phyloP scores from a whole-genome alignment of 257 asterid genomes.

The Vinca minor region DNA sequence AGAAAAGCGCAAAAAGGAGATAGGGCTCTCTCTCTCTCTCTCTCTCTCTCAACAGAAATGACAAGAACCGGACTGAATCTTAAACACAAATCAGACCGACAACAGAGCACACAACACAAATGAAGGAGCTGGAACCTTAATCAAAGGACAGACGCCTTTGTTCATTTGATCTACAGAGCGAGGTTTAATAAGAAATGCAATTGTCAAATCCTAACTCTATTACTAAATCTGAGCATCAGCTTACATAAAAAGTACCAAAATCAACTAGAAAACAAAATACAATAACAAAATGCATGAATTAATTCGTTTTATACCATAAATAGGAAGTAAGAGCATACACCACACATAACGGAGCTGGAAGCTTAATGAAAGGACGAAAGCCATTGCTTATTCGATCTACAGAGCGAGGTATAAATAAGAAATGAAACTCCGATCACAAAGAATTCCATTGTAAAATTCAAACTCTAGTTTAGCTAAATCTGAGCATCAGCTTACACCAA shows the following conservation, averaged over 20 bases:
- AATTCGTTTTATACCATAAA: no score
- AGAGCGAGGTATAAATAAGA: not conserved
- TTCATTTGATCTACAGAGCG: constrained; percentile 7
- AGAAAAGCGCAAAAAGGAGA: not conserved
- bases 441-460: not conserved
- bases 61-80: not conserved
- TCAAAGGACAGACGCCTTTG: not conserved
- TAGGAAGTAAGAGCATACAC: no score
- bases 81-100: constrained; percentile 2
- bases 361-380: not conserved
- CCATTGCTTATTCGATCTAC: constrained; percentile 9
- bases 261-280: not conserved
- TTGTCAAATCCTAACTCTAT: not conserved
- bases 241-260: not conserved
- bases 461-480: constrained; percentile 4
- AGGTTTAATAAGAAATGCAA: not conserved
- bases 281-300: constrained; percentile 1
- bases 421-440: not conserved
- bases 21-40: not conserved
- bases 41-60: not conserved
- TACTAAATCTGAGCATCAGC: no score
- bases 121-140: not conserved
- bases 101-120: not conserved
- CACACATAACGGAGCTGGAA: not conserved
- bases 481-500: constrained; percentile 8